Evolutionary conservation across 495 filamentous ascomycete species (phyloP), one percentile per base, ranked within the genome.

Genomic region (Penicillium macrosclerotiorum): DNA sequence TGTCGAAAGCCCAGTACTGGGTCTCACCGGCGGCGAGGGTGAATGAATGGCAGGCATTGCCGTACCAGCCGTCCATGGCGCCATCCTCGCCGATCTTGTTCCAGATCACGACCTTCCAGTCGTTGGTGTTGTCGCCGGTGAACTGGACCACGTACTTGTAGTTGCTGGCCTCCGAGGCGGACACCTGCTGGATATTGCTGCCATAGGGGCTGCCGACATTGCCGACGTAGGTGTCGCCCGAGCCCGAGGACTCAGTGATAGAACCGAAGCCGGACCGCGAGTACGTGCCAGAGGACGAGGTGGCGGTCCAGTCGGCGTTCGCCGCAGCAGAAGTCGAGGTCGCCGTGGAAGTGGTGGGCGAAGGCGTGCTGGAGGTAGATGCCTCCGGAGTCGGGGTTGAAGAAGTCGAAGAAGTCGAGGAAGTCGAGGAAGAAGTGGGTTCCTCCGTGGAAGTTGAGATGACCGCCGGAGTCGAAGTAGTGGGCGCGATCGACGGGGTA

Each of bases 121-220:
- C 13, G 1, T 63, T 62, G 14, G 47, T 52, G 47, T 59, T 57
- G 29, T 59, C 58, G 44, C 75, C 76, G 20, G 41, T 49, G 60
- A 78, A 68, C 37, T 70, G 60, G 20, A 62, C 63, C 32, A 75
- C 73, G 63, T 75, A 75, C 41, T 75, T 62, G 52, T 77, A 69
- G 14, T 58, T 45, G 33, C 51, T 37, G 34, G 67, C 65, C 4
- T 57, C 54, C 37, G 37, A 37, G n/a, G 47, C 50, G 30, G 45
- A 42, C 22, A 79, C 60, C 20, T 64, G 46, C 43, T 72, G 71
- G 40, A 80, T 75, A 56, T 80, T 80, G 60, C 69, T 71, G 17
- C 76, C 75, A 51, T 74, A 76, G 13, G 77, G 74, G 24, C 36
- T 57, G 36, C 77, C 77, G n/a, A 71, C 62, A 57, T 80, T 79